Evolutionary conservation across 2,329 filamentous ascomycete genomes (phyloP), one percentile per base, ranked within the genome.

Genomic region (Scytalidium sp.): DNA sequence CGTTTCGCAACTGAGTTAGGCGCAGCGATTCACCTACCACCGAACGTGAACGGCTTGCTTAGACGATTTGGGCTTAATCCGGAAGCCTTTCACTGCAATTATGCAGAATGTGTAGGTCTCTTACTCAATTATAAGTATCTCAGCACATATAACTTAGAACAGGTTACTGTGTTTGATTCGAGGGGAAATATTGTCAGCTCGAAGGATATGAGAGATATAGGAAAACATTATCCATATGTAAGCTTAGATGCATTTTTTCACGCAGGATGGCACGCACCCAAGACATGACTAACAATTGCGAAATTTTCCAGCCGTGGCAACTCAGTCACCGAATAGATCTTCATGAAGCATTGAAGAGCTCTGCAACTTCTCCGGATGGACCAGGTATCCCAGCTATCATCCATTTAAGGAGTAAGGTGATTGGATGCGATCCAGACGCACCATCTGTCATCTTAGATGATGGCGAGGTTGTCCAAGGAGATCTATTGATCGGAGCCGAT

Each of bases 1-100:
- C 67, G 68, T 2, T 75, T 84, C 27, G 74, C 75, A 15, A 75
- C 69, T 45, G 81, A 85, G 62, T 66, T 73, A 1, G 83, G 82
- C 0, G 81, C 83, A 3, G 82, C 82, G 0, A 74, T 86, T n/a
- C 81, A 85, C 57, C 61, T 86, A 3, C 75, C 79, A 0, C 81
- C 84, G 1, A 87, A 87, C 57, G 69, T 75, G 2, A 83, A 84
- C 61, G 78, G 79, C 0, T 64, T 85, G 2, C 66, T 87, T 3
- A 63, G 65, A 10, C 64, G 71, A 25, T 62, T 77, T 44, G 74
- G 75, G 0, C 55, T 78, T 1, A 62, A 65, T 44, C 66, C 70
- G 0, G 67, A 71, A 48, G 60, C n/a, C n/a, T n/a, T n/a, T n/a
- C n/a, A n/a, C n/a, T n/a, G n/a, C n/a, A n/a, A n/a, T n/a, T n/a